Evolutionary conservation across 2,329 filamentous ascomycete species (phyloP), one percentile per base, ranked within the genome.

Genomic region (Harringtonia aguacate): DNA sequence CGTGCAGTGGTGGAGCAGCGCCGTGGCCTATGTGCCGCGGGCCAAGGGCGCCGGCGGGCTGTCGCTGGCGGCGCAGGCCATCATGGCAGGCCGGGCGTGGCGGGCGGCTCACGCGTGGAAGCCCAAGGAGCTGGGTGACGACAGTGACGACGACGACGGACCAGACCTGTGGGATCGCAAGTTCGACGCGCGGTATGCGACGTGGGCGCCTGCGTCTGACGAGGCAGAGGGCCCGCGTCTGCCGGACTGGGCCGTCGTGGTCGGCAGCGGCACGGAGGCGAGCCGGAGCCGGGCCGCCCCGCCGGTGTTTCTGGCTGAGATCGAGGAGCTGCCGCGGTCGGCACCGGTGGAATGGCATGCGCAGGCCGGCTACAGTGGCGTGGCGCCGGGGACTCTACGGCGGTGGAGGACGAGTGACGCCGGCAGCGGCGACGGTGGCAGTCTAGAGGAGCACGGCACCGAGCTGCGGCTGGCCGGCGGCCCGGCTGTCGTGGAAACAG

Each of bases 271-370:
- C 14, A 14, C 7, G 21, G 22, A 1, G 14, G 34, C n/a, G 20
- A 18, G 49, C n/a, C n/a, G n/a, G n/a, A n/a, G n/a, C n/a, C n/a
- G n/a, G 44, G 29, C 48, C 28, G 53, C 73, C 2, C 81, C 88
- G 2, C 82, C 82, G 0, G 72, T 89, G 53, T 83, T 92, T 56
- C 74, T 82, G 0, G 81, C 79, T 1, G 79, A 92, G 56, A 84
- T 95, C 2, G 73, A 81, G 36, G 75, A 80, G 51, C 69, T 98
- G 13, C 92, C 92, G 1, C 75, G 86, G 18, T 69, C 67, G 15
- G 82, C 83, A 24, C 70, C 70, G 31, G 77, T 95, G 12, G 92
- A 98, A 65, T 98, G 90, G 89, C 82, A 86, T 52, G 81, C 72
- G 1, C 75, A 82, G 46, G 57, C 77, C 4, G 84, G 86, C 0